phyloP scores from a whole-genome alignment of 2,329 filamentous ascomycete species.

The Dactylellina cionopaga region DNA sequence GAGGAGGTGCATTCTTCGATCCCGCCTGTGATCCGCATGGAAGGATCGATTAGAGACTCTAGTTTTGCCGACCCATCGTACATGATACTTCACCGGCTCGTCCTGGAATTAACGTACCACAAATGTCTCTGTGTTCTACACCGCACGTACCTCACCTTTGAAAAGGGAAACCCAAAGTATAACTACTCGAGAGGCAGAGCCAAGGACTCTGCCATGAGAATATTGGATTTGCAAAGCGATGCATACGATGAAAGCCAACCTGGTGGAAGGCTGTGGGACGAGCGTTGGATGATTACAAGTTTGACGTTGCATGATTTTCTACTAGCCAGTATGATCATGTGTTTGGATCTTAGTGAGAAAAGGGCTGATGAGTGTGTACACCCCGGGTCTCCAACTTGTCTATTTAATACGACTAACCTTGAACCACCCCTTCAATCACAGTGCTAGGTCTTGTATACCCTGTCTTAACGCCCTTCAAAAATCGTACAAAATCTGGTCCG shows the following conservation, averaged over 20 bases:
- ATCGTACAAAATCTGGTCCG: slow-evolving; percentile 63
- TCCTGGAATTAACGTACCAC: slow-evolving; percentile 65
- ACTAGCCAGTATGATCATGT: slow-evolving; percentile 46
- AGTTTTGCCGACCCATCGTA: slow-evolving; percentile 63
- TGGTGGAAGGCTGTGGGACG: slow-evolving; percentile 38
- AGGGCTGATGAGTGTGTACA: neutral
- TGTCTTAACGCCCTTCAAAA: slow-evolving; percentile 60
- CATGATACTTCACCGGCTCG: slow-evolving; percentile 65
- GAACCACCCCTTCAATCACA: neutral
- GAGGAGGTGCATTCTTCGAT: slow-evolving; percentile 60
- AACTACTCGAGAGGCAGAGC: slow-evolving; percentile 29
- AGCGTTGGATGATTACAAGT: slow-evolving; percentile 41
- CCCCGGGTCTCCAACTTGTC: too few relatives aligned
- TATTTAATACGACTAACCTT: neutral
- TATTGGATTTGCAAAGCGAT: slow-evolving; percentile 61
- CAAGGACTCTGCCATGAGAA: slow-evolving; percentile 27
- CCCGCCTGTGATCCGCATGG: slow-evolving; percentile 62
- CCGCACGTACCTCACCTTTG: slow-evolving; percentile 55
- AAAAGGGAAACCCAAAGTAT: slow-evolving; percentile 34
- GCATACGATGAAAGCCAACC: slow-evolving; percentile 62
- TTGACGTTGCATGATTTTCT: slow-evolving; percentile 45
- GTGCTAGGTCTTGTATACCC: neutral
- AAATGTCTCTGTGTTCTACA: slow-evolving; percentile 60
- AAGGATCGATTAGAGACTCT: slow-evolving; percentile 61
- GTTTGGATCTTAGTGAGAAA: slow-evolving; percentile 59